phyloP scores from a whole-genome alignment of 169 alveolate species.

The Amoebophrya sp. region DNA sequence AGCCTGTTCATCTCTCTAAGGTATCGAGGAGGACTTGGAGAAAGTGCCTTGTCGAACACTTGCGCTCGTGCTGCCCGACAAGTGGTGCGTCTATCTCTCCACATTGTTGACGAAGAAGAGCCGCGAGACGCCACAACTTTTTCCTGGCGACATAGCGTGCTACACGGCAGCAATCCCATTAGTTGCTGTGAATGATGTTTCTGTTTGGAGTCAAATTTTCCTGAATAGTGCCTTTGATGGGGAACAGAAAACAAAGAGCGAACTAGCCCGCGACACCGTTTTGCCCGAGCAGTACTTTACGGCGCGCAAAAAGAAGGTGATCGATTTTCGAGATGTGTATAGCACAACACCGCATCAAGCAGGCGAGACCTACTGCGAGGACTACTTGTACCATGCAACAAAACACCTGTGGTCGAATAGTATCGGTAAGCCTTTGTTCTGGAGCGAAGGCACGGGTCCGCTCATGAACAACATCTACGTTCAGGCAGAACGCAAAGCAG shows the following conservation, averaged over 20 bases:
- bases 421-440: background rate
- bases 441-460: background rate
- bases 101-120: background rate
- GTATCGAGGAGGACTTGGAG: background rate
- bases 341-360: background rate
- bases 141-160: background rate
- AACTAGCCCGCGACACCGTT: background rate
- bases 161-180: background rate
- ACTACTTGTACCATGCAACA: background rate
- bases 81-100: background rate
- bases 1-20: background rate
- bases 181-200: background rate
- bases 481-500: background rate
- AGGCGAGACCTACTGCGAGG: background rate
- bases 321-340: background rate
- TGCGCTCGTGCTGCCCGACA: background rate
- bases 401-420: background rate
- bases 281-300: background rate
- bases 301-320: background rate
- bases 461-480: background rate
- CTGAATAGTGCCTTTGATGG: background rate
- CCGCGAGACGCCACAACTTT: background rate
- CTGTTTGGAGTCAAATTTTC: background rate
- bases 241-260: background rate
- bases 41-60: background rate